Base-by-base conservation (phyloP, 306 rosid genomes). In the Cicer pinnatifidum region DNA sequence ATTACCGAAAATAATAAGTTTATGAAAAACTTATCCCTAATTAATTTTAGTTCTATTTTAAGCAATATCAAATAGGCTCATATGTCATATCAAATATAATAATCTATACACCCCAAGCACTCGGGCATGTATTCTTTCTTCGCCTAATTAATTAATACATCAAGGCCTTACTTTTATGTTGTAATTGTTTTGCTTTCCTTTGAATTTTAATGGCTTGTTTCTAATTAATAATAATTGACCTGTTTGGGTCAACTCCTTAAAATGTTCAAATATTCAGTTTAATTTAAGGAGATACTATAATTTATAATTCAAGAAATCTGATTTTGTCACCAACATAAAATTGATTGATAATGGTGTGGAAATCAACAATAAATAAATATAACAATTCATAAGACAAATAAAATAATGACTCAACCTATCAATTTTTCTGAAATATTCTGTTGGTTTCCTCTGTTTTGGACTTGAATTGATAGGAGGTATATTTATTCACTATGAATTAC, bases 71-170 rank as follows among this genome's bases (percentile, higher is more conserved):
- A 57, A 11, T 68, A 33, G 10, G n/a, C 23, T 69, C 39, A 33
- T 3, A 43, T 44, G 16, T 50, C 61, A 52, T 8, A 45, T 23
- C 16, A 58, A 28, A 58, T 28, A 58, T 11, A 58, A 58, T 58
- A 58, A 58, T 58, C 9, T 57, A 3, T 28, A 23, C 63, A 57
- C 4, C 15, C 44, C 66, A 7, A 28, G 61, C 39, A 56, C 45
- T 52, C 0, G 6, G 47, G 9, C 45, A 19, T 63, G 52, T 71
- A 39, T 4, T 51, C 11, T 56, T 28, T 60, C 8, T 20, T 41
- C 44, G 40, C 20, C 5, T 53, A 43, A 28, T 6, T 53, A 43
- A 78, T 52, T 71, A 52, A 78, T 71, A 70, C 59, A 72, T 13
- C 8, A 65, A 72, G 48, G 77, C 48, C 58, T 71, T 56, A 40